phyloP scores from a whole-genome alignment of 345 rosid genomes.

The Eutrema japonicum region DNA sequence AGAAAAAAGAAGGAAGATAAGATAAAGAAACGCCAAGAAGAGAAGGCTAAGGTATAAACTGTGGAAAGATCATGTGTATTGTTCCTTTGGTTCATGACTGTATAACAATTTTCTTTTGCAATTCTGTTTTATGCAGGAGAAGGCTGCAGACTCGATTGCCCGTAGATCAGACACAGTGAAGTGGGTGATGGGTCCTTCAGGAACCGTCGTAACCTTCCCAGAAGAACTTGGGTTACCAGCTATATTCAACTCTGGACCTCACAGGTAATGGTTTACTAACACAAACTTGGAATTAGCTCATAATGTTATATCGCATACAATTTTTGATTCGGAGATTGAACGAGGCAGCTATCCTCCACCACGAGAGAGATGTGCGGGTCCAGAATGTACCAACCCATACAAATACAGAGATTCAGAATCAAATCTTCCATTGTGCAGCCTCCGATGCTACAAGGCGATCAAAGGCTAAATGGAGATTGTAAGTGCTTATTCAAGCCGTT shows the following conservation, averaged over 20 bases:
- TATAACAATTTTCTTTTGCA: not conserved
- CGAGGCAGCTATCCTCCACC: slow-evolving; percentile 83
- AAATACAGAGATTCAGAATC: slow-evolving; percentile 87
- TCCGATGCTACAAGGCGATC: slow-evolving; percentile 85
- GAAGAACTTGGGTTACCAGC: slow-evolving; percentile 76
- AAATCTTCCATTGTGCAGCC: slow-evolving; percentile 89
- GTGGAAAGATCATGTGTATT: not conserved
- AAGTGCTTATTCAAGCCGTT: not conserved
- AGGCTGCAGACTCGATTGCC: slow-evolving; percentile 60
- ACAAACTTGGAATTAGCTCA: not conserved
- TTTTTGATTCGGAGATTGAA: too few species aligned
- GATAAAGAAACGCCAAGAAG: slow-evolving; percentile 81
- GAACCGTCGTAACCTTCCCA: slow-evolving; percentile 78
- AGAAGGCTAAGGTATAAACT: slow-evolving; percentile 67
- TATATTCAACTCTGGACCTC: slow-evolving; percentile 62
- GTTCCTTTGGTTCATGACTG: not conserved
- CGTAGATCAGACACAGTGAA: slow-evolving; percentile 65
- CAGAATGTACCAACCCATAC: slow-evolving; percentile 74
- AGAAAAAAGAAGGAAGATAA: slow-evolving; percentile 87
- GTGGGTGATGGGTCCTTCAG: slow-evolving; percentile 69
- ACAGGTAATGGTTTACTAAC: slow-evolving; percentile 49
- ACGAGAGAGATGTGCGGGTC: slow-evolving; percentile 82
- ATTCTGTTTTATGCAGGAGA: slow-evolving; percentile 57
- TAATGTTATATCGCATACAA: too few species aligned
- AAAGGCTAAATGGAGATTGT: slow-evolving; percentile 42